phyloP scores from a whole-genome alignment of 495 filamentous ascomycete genomes.

The Annulohypoxylon maeteangense region DNA sequence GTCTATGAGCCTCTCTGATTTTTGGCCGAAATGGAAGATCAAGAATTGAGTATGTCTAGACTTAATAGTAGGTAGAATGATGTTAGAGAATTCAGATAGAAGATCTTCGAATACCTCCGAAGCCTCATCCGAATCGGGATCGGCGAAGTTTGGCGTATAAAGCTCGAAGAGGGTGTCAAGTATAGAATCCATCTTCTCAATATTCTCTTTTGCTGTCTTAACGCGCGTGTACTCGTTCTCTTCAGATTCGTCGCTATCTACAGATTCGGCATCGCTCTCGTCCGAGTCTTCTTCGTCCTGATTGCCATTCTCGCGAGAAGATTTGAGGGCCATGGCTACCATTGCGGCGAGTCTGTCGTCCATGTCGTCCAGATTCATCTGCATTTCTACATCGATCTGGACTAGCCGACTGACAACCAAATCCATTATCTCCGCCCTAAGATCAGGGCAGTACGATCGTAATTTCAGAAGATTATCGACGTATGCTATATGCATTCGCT shows the following conservation, averaged over 20 bases:
- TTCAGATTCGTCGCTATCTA: slow-evolving; percentile 60
- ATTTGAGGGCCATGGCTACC: slow-evolving; percentile 57
- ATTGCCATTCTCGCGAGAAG: slow-evolving; percentile 46
- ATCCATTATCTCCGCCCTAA: slow-evolving; percentile 84
- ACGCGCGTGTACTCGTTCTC: slow-evolving; percentile 59
- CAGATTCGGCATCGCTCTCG: slow-evolving; percentile 68
- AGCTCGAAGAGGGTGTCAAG: slow-evolving; percentile 88
- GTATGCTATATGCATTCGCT: slow-evolving; percentile 77
- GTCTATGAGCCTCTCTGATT: slow-evolving; percentile 76
- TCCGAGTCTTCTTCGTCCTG: slow-evolving; percentile 68
- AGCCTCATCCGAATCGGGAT: slow-evolving; percentile 60
- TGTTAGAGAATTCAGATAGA: slow-evolving; percentile 80
- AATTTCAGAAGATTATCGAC: slow-evolving; percentile 81
- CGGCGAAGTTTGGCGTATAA: slow-evolving; percentile 74
- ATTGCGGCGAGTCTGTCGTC: slow-evolving; percentile 62
- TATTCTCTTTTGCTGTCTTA: slow-evolving; percentile 76
- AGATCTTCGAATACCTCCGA: slow-evolving; percentile 73
- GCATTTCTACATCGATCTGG: slow-evolving; percentile 93
- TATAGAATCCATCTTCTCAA: slow-evolving; percentile 92
- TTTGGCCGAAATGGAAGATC: slow-evolving; percentile 92
- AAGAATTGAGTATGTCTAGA: slow-evolving; percentile 90
- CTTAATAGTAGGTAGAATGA: slow-evolving; percentile 87
- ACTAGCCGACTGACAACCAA: slow-evolving; percentile 85
- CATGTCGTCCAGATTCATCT: slow-evolving; percentile 88
- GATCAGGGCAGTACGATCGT: slow-evolving; percentile 77